Percentiles rank a stretch among this genome's conserved stretches.
phyloP scores from a whole-genome alignment of 805 yeast species.

The Candida jianshihensis region DNA sequence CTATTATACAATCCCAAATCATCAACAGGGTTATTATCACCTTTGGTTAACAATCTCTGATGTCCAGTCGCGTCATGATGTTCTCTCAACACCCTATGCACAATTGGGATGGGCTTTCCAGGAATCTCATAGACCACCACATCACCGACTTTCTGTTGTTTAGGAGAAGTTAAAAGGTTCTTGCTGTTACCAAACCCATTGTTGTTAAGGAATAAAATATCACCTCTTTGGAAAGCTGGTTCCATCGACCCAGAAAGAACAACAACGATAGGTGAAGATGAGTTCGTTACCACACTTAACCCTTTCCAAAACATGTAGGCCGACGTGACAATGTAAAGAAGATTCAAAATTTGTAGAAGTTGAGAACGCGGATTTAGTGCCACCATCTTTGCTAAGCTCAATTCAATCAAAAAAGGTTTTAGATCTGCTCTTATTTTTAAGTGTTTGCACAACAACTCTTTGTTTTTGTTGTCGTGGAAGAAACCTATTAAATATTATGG shows the following conservation, averaged over 20 bases:
- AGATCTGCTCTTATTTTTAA: too few relatives aligned
- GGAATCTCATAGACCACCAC: constrained; percentile 85
- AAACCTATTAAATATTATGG: too few relatives aligned
- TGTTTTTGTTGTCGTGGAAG: too few relatives aligned
- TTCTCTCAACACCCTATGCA: constrained; percentile 87
- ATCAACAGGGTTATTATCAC: constrained; percentile 91
- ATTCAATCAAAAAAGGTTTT: too few relatives aligned
- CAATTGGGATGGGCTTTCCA: constrained; percentile 86
- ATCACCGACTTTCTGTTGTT: constrained; percentile 70
- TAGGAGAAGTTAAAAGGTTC: neutral
- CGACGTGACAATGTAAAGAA: constrained; percentile 76
- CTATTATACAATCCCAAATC: constrained; percentile 81
- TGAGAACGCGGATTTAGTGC: constrained; percentile 60
- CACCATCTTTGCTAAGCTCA: too few relatives aligned
- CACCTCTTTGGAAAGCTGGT: constrained; percentile 98
- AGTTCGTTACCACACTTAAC: constrained; percentile 64
- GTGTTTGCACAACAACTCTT: too few relatives aligned
- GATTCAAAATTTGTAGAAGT: constrained; percentile 56
- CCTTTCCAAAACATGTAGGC: constrained; percentile 93
- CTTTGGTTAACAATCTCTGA: constrained; percentile 83
- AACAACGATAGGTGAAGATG: constrained; percentile 92
- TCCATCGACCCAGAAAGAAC: constrained; percentile 99
- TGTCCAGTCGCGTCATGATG: constrained; percentile 45
- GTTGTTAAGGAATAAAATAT: constrained; percentile 87
- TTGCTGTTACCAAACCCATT: constrained; percentile 8